Percentiles rank a stretch among this genome's conserved stretches.
Evolutionary conservation across 805 yeast species (phyloP).

Genomic region (Naumovozyma dairenensis): DNA sequence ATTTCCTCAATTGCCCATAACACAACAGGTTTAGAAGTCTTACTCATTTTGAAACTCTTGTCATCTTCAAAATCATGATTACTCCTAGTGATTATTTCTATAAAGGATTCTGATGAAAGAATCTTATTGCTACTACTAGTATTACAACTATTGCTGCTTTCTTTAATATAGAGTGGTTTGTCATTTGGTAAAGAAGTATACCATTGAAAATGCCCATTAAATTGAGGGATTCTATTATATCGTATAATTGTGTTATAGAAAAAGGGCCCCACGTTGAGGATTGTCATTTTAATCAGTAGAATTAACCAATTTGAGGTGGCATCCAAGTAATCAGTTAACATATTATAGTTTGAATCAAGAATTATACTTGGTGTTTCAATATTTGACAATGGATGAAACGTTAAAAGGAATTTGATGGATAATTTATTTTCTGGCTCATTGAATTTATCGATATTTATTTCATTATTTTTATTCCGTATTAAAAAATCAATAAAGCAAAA

Average conservation of each 20-base stretch:
- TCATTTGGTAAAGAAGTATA: conserved; percentile 1
- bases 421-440: conserved; percentile 2
- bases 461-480: conserved; percentile 1
- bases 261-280: conserved; percentile 2
- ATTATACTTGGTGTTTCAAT: conserved; percentile 1
- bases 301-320: no score
- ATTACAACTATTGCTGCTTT: no score
- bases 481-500: not conserved
- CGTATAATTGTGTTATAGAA: conserved; percentile 6
- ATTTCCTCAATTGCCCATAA: no score
- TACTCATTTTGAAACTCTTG: conserved; percentile 1
- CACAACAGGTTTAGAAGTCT: no score
- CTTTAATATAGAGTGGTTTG: no score
- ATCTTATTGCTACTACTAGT: no score
- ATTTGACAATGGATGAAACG: conserved; percentile 2
- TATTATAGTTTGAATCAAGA: conserved; percentile 5
- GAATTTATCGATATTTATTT: not conserved
- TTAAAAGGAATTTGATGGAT: conserved; percentile 2
- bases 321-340: conserved; percentile 12
- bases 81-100: no score
- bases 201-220: conserved; percentile 6
- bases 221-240: conserved; percentile 8
- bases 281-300: no score
- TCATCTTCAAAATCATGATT: no score
- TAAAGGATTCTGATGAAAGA: no score